A percentile compares a stretch with the other conserved stretches of the same genome.
phyloP scores from a whole-genome alignment of 257 asterid species.

The Penstemon barbatus region DNA sequence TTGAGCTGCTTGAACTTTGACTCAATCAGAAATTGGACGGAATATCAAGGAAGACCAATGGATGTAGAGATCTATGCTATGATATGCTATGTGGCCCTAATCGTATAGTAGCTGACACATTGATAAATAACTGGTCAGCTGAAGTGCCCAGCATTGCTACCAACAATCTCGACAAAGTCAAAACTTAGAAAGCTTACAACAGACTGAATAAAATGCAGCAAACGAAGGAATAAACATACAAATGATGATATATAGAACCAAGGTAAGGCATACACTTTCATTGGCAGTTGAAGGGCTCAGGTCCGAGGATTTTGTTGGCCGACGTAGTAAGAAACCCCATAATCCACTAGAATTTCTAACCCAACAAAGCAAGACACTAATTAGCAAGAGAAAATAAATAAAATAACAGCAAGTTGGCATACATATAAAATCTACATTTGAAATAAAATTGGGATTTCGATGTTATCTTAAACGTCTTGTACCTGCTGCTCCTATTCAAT shows the following conservation, averaged over 20 bases:
- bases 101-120: slow-evolving; percentile 20
- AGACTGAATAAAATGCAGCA: slow-evolving; percentile 22
- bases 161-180: slow-evolving; percentile 20
- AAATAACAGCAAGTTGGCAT: slow-evolving; percentile 22
- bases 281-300: slow-evolving; percentile 44
- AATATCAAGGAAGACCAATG: slow-evolving; percentile 20
- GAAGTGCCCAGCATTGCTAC: slow-evolving; percentile 25
- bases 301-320: slow-evolving; percentile 50
- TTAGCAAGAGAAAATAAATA: slow-evolving; percentile 15
- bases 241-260: slow-evolving; percentile 17
- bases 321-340: slow-evolving; percentile 62
- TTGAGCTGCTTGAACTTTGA: background rate
- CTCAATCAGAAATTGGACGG: background rate
- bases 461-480: slow-evolving; percentile 23
- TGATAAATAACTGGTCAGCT: slow-evolving; percentile 19
- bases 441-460: slow-evolving; percentile 1
- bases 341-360: slow-evolving; percentile 57
- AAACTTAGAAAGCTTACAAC: slow-evolving; percentile 19
- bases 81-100: background rate
- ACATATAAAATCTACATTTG: slow-evolving; percentile 2
- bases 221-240: slow-evolving; percentile 21
- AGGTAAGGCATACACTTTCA: slow-evolving; percentile 47
- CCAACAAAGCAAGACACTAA: slow-evolving; percentile 34
- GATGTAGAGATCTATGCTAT: slow-evolving; percentile 22
- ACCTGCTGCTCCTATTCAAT: slow-evolving; percentile 58